A percentile compares a stretch with the other conserved stretches of the same genome.
phyloP scores from a whole-genome alignment of 345 rosid genomes.

The Balakata baccata region DNA sequence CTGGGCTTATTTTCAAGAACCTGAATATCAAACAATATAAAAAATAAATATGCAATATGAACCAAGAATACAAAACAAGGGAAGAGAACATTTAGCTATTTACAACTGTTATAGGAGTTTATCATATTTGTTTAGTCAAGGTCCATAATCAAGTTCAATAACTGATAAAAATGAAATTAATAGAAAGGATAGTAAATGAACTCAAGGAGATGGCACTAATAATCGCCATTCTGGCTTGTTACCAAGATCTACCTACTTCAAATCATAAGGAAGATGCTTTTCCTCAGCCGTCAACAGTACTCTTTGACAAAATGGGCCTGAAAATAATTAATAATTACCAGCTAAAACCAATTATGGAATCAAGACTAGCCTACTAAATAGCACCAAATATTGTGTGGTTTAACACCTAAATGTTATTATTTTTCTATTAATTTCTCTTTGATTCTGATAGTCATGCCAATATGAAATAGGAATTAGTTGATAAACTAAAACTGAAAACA shows the following conservation, averaged over 20 bases:
- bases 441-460: background rate
- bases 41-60: constrained; percentile 1
- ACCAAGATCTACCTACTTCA: constrained; percentile 75
- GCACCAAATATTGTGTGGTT: background rate
- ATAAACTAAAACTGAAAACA: background rate
- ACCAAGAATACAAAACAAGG: background rate
- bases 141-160: background rate
- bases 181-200: background rate
- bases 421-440: background rate
- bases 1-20: constrained; percentile 77
- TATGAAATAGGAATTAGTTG: background rate
- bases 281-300: constrained; percentile 84
- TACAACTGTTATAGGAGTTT: background rate
- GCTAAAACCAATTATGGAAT: background rate
- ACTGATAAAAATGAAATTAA: background rate
- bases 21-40: constrained; percentile 27
- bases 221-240: constrained; percentile 90
- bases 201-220: background rate
- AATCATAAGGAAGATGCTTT: constrained; percentile 76
- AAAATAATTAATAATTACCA: background rate
- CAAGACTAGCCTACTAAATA: background rate
- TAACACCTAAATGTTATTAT: background rate
- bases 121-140: background rate
- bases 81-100: background rate
- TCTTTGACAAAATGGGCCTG: constrained; percentile 93